phyloP scores from a whole-genome alignment of 1,139 yeast genomes.

The Magnusiomyces sp. region DNA sequence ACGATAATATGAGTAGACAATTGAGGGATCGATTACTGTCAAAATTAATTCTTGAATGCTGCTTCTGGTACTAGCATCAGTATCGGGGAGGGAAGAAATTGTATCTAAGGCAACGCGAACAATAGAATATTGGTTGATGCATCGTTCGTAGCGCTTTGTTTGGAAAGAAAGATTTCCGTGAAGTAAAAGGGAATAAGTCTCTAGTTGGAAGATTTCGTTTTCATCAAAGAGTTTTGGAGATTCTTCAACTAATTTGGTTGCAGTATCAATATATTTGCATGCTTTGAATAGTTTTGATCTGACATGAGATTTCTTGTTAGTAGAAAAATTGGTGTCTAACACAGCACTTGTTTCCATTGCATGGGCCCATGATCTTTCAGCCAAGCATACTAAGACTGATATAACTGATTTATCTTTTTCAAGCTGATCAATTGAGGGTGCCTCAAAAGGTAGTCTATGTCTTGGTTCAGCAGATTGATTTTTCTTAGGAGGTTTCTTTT shows the following conservation, averaged over 20 bases:
- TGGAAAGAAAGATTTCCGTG: conserved; percentile 53
- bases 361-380: conserved; percentile 62
- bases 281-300: conserved; percentile 65
- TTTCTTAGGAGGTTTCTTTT: conserved; percentile 38
- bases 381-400: conserved; percentile 42
- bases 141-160: conserved; percentile 49
- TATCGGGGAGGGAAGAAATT: conserved; percentile 9
- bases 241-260: neutral
- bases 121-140: conserved; percentile 46
- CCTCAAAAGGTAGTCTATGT: conserved; percentile 21
- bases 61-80: conserved; percentile 29
- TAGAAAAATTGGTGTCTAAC: conserved; percentile 47
- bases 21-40: conserved; percentile 58
- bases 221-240: neutral
- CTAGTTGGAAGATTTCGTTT: conserved; percentile 40
- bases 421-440: conserved; percentile 37
- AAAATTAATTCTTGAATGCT: conserved; percentile 51
- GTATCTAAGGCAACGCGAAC: conserved; percentile 51
- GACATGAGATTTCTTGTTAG: conserved; percentile 41
- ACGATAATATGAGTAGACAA: conserved; percentile 50
- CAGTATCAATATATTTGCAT: conserved; percentile 2
- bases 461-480: conserved; percentile 32
- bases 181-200: conserved; percentile 49
- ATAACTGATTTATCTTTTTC: conserved; percentile 41
- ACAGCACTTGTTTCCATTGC: conserved; percentile 56